Evolutionary conservation across 345 rosid species (phyloP), one percentile per base, ranked within the genome.

Genomic region (Lepidium sativum): DNA sequence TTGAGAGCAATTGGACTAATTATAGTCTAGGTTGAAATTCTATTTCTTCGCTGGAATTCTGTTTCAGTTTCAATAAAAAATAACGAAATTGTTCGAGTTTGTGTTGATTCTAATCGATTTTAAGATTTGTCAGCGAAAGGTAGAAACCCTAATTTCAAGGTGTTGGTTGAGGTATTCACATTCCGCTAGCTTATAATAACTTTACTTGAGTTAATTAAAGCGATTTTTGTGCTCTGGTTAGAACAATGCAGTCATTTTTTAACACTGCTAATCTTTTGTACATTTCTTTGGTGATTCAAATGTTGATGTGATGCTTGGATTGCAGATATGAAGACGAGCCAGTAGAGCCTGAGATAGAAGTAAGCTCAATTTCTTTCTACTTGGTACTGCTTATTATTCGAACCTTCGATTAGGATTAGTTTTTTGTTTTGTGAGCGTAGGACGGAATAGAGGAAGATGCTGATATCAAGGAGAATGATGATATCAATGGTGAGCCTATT

Each of bases 311-410:
- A 4, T 44, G 35, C 0, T 37, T 75, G 2, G 2, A 14, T 53
- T 21, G 69, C 80, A 87, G 97, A 32, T 90, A 94, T 11, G 97
- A 86, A 63, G 97, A 94, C 12, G 97, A 87, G 83, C 97, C 97
- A 32, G 68, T 71, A 9, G 95, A 94, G 87, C 92, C 95, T 17
- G 96, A 94, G 37, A 74, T 86, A 34, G 99, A 94, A 51, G 99
- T 88, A 63, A 79, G 57, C 18, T 35, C 52, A 23, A 12, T 1
- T 13, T 6, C 2, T 2, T 27, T 12, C 31, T 23, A 37, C 16
- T 29, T 4, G 25, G 4, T 17, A 16, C 51, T 25, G 6, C 13
- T n/a, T 37, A 20, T n/a, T 12, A 9, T 3, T 37, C n/a, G 8
- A 27, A 21, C 9, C 4, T 15, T 53, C 33, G 32, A 8, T 9